These are phyloP conservation scores for Xylaria scruposa DNA, from an alignment of 495 filamentous ascomycete species.

Conservation along the genomic window DNA sequence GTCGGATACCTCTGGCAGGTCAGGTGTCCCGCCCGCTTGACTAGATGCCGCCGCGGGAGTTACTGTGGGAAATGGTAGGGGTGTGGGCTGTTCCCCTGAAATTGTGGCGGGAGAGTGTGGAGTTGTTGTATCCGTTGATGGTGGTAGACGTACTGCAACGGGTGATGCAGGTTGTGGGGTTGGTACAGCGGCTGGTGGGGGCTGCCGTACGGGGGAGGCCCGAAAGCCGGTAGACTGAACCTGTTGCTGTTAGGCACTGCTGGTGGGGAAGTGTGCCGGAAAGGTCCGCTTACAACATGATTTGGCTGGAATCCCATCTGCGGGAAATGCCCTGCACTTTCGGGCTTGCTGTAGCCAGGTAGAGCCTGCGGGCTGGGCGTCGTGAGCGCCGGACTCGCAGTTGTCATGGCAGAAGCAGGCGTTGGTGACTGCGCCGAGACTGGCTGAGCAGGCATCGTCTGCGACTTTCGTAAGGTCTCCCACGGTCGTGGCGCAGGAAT, in stretches of 20 bases:
- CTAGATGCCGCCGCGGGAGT: slow-evolving; percentile 23
- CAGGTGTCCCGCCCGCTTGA: slow-evolving; percentile 25
- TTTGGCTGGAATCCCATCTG: slow-evolving; percentile 35
- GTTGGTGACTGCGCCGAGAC: slow-evolving; percentile 13
- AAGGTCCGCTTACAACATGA: slow-evolving; percentile 46
- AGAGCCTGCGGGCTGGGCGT: slow-evolving; percentile 7
- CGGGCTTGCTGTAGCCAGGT: slow-evolving; percentile 15
- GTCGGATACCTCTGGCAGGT: slow-evolving; percentile 49
- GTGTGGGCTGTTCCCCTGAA: slow-evolving; percentile 15
- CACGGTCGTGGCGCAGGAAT: slow-evolving; percentile 42
- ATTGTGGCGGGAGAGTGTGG: slow-evolving; percentile 4
- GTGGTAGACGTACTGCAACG: neutral
- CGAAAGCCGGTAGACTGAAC: slow-evolving; percentile 30
- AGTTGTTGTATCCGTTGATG: slow-evolving; percentile 4
- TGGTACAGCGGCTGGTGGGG: slow-evolving; percentile 20
- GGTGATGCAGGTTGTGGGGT: slow-evolving; percentile 23
- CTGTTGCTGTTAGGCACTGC: slow-evolving; percentile 43
- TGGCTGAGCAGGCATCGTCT: slow-evolving; percentile 25
- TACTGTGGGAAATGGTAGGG: slow-evolving; percentile 8
- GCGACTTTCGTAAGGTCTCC: slow-evolving; percentile 38
- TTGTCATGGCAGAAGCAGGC: neutral
- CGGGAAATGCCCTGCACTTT: slow-evolving; percentile 30
- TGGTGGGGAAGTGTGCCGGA: slow-evolving; percentile 37
- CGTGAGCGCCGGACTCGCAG: slow-evolving; percentile 4
- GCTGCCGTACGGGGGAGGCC: slow-evolving; percentile 26